Evolutionary conservation across 306 rosid genomes (phyloP).

Genomic region (peach (Prunus persica)): Prunus_persica_NCBIv2 NC_034015.1:9476001-9476500

Average conservation of each 20-base stretch:
- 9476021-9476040: slow-evolving; percentile 25
- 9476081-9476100: slow-evolving; percentile 36
- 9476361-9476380: slow-evolving; percentile 58
- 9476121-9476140: slow-evolving; percentile 42
- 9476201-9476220: too few species aligned
- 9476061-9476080: slow-evolving; percentile 23
- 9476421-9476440: too few species aligned
- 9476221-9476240: too few species aligned
- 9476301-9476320: slow-evolving; percentile 60
- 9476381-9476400: slow-evolving; percentile 48
- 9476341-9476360: slow-evolving; percentile 49
- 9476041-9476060: too few species aligned
- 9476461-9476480: background rate
- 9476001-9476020: background rate
- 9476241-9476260: background rate
- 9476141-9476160: too few species aligned
- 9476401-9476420: slow-evolving; percentile 40
- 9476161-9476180: too few species aligned
- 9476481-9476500: background rate
- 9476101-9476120: slow-evolving; percentile 38
- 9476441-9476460: background rate
- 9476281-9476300: background rate
- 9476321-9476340: slow-evolving; percentile 63
- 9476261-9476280: background rate
- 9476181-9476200: too few species aligned